Base-by-base conservation (phyloP, 2,329 filamentous ascomycete species). In the Rhynchosporium graminicola region DNA sequence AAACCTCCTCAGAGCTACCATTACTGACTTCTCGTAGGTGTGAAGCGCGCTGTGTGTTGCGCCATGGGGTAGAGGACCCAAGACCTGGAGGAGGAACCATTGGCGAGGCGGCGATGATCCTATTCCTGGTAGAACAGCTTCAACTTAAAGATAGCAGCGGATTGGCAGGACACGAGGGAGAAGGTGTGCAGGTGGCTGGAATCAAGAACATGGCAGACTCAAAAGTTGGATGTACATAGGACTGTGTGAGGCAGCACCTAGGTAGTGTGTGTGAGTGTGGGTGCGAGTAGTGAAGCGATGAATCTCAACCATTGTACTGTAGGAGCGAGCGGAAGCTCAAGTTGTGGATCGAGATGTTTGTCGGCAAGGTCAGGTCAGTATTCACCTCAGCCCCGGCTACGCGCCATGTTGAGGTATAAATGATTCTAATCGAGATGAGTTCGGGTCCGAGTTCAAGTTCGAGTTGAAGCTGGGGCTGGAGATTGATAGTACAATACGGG, bases 1-100 rank as follows among this genome's bases (percentile, higher is more conserved):
- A 62, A 3, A 60, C 63, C 26, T 61, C 63, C 28, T 67, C 68
- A 40, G 68, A 65, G 61, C 70, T 72, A 57, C 68, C 69, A 66
- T 70, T 73, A 60, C 71, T 74, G 20, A 74, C 68, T 52, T 73
- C 64, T 52, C 71, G 71, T 13, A 75, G 68, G 54, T 74, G 72
- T 5, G 70, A 72, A 12, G 67, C 56, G 56, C 66, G 66, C 60
- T 68, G 68, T 36, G 65, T 67, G 33, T 69, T 70, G 31, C 70
- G 72, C 50, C 70, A 67, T n/a, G 66, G 65, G 47, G 66, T 69
- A 26, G 67, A 64, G 31, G 69, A 63, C 9, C 56, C 50, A 38
- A 67, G 55, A 8, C 29, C 47, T 59, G 57, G 38, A 33, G 57
- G 48, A n/a, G 64, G 56, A 51, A 68, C 68, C 71, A 74, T 74